Evolutionary conservation across 208 protist genomes (phyloP), one percentile per base, ranked within the genome.

Genomic region (Leishmania major): DNA sequence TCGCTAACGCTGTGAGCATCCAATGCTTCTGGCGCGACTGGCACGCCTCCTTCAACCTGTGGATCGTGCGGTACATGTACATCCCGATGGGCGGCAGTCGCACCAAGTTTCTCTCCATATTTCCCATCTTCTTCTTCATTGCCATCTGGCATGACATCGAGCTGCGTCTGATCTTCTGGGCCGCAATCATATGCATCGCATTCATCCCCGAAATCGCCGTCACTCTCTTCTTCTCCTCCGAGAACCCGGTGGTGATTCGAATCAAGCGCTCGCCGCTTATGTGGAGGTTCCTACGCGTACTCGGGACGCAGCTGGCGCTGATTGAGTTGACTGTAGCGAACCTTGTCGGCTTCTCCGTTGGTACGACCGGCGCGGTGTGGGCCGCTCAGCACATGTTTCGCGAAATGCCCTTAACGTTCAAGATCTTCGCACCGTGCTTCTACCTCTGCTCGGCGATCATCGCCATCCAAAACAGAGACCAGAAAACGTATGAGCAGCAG

Each of bases 61-160:
- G 96, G 95, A 94, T 98, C 66, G 89, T 98, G 69, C 94, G 96
- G 37, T 99, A 99, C 88, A 91, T 98, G 88, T 99, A 99, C 85
- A 91, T 98, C 43, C 96, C 96, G 22, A 91, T 98, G 79, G 95
- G 95, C n/a, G 96, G 96, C 55, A 90, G 40, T 92, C 89, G 8
- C 43, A 75, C 47, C 25, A 93, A 96, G 77, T 62, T 90, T 4
- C 67, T 94, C 17, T 91, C 85, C 49, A 93, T 98, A 19, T 95
- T 96, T 64, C 84, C 95, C 31, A 98, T 98, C 73, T 98, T 98
- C 80, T 91, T 96, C 71, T 98, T 98, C 73, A 93, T 98, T 59
- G 96, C 94, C 37, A 80, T 98, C 43, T 98, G 96, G 96, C 96
- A 98, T 67, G 96, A 98, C 83, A 87, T 98, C 28, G 93, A 94